Evolutionary conservation across 441 rosid genomes (phyloP), one percentile per base, ranked within the genome.

Genomic region (Geranium incanum): DNA sequence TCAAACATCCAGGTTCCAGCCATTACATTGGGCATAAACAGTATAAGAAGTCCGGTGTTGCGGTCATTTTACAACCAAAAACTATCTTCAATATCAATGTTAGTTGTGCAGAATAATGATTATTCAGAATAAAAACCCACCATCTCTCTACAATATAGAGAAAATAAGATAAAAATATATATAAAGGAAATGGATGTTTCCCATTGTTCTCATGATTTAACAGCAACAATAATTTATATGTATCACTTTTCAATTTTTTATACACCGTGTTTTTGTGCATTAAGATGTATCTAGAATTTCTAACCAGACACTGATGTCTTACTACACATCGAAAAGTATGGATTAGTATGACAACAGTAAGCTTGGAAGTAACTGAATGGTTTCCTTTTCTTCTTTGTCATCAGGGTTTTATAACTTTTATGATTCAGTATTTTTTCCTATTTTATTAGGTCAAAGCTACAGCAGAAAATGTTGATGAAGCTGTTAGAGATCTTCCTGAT

Each of bases 401-500:
- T 52, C 48, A 0, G 66, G 4, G 15, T 37, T 52, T 65, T 43
- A 4, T 4, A 21, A 16, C 16, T 28, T 36, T 68, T 43, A 13
- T 38, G 3, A 15, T 45, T 65, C 37, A 6, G 60, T 28, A 41
- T 66, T 11, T 63, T 70, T 48, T 57, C 77, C 39, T 72, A 65
- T 36, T 39, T 66, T 55, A 74, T 76, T 82, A 95, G 99, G 89
- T 92, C 73, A 95, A 87, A 84, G 80, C 81, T 83, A 89, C 99
- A 5, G 99, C 99, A 60, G 96, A 89, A 79, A 90, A 88, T 81
- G 89, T 95, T 59, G 95, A 90, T 78, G 99, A 86, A 1, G 99
- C 99, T 8, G 94, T 83, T 64, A 84, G 94, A 83, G 99, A 95
- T 82, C 96, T 95, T 86, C 99, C 99, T 5, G 99, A 95, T 74